A percentile compares a stretch with the other conserved stretches of the same genome.
These are phyloP conservation scores for Polytrichum commune DNA, from an alignment of 225 moss, liverwort and hornwort genomes.

Conservation along the genomic window DNA sequence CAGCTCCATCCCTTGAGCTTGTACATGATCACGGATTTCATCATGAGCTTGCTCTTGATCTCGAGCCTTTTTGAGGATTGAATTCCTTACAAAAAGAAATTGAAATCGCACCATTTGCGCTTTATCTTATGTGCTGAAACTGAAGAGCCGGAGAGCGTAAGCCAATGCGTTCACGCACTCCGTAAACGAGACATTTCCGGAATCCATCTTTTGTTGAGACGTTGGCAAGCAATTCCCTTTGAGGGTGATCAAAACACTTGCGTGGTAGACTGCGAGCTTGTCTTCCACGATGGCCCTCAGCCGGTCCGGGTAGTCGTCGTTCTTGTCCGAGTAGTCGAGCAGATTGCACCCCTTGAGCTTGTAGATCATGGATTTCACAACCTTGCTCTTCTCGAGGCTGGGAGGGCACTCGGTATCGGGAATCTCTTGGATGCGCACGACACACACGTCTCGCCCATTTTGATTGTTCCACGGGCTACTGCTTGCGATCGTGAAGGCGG, in stretches of 20 bases:
- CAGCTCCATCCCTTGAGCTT: slow-evolving; percentile 62
- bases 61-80: no score
- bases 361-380: slow-evolving; percentile 70
- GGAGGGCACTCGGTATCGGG: slow-evolving; percentile 80
- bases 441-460: slow-evolving; percentile 39
- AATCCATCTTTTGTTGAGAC: slow-evolving; percentile 61
- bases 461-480: slow-evolving; percentile 58
- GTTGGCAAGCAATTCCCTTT: slow-evolving; percentile 35
- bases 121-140: slow-evolving; percentile 18
- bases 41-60: slow-evolving; percentile 66
- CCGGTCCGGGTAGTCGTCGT: slow-evolving; percentile 41
- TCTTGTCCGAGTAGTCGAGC: slow-evolving; percentile 55
- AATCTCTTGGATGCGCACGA: slow-evolving; percentile 76
- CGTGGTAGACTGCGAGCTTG: slow-evolving; percentile 39
- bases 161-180: slow-evolving; percentile 65
- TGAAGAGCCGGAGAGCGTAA: slow-evolving; percentile 72
- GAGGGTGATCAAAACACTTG: slow-evolving; percentile 57
- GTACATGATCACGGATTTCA: slow-evolving; percentile 62
- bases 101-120: no score
- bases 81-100: no score
- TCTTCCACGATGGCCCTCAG: slow-evolving; percentile 45
- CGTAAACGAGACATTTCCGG: slow-evolving; percentile 66
- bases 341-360: slow-evolving; percentile 70
- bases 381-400: slow-evolving; percentile 90
- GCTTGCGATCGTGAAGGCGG: slow-evolving; percentile 82